These are phyloP conservation scores for Colletotrichum sp. DNA, from an alignment of 2,329 filamentous ascomycete species.

Conservation along the genomic window DNA sequence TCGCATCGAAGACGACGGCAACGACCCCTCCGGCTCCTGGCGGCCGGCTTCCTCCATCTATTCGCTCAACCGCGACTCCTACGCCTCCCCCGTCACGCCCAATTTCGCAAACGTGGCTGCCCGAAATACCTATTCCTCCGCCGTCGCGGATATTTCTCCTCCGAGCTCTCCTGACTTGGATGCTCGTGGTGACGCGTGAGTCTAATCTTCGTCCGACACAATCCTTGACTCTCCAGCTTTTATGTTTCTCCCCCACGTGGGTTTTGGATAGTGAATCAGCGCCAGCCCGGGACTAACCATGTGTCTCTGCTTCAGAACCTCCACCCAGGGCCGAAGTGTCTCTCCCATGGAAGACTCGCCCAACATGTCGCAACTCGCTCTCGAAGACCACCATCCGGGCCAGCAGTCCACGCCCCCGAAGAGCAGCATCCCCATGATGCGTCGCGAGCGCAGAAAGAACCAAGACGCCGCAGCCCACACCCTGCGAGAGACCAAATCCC, in stretches of 20 bases:
- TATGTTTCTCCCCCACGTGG: conserved; percentile 15
- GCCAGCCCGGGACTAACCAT: conserved; percentile 19
- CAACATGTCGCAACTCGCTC: conserved; percentile 35
- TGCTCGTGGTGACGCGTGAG: conserved; percentile 44
- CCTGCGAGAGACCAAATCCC: conserved; percentile 43
- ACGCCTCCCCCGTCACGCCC: conserved; percentile 13
- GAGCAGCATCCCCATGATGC: conserved; percentile 57
- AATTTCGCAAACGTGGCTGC: conserved; percentile 23
- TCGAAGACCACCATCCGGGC: conserved; percentile 12
- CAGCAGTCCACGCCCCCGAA: conserved; percentile 27
- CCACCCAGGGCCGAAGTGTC: conserved; percentile 38
- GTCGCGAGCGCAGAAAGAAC: conserved; percentile 52
- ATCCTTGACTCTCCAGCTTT: neutral
- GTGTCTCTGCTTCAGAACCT: conserved; percentile 5
- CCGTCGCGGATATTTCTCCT: conserved; percentile 51
- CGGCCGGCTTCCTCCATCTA: conserved; percentile 21
- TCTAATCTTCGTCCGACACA: conserved; percentile 17
- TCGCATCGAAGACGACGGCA: neutral
- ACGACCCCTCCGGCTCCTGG: neutral
- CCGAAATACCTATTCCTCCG: conserved; percentile 11
- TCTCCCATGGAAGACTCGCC: conserved; percentile 57
- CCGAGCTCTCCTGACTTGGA: conserved; percentile 60
- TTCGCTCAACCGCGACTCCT: conserved; percentile 4
- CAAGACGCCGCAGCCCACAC: conserved; percentile 39
- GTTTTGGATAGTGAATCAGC: neutral